phyloP scores from a whole-genome alignment of 306 rosid species.

The Vigna angularis region DNA sequence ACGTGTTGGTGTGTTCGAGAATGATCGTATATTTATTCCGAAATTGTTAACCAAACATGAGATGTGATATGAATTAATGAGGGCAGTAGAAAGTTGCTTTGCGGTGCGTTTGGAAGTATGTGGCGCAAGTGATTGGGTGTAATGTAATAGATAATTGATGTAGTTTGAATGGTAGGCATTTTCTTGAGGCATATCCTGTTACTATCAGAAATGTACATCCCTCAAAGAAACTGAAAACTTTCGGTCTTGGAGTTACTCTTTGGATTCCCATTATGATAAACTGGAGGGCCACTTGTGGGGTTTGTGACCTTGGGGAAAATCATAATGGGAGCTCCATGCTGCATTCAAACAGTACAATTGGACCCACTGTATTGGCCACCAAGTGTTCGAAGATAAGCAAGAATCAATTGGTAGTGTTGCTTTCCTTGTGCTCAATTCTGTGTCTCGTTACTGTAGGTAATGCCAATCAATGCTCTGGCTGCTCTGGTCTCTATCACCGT shows the following conservation, averaged over 20 bases:
- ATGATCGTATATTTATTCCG: neutral
- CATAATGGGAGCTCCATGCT: conserved; percentile 55
- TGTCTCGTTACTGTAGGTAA: conserved; percentile 43
- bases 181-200: conserved; percentile 47
- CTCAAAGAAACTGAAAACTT: conserved; percentile 33
- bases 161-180: conserved; percentile 37
- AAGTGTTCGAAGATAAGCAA: conserved; percentile 43
- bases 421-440: conserved; percentile 47
- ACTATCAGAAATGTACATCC: conserved; percentile 20
- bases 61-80: neutral
- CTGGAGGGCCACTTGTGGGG: conserved; percentile 53
- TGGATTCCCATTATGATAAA: conserved; percentile 55
- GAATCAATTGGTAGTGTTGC: conserved; percentile 51
- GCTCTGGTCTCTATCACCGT: conserved; percentile 37
- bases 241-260: conserved; percentile 51
- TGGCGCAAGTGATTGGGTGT: conserved; percentile 12
- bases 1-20: neutral
- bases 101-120: conserved; percentile 35
- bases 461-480: conserved; percentile 44
- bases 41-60: neutral
- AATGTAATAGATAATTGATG: conserved; percentile 35
- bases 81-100: neutral
- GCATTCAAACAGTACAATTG: conserved; percentile 46
- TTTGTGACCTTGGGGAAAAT: conserved; percentile 37
- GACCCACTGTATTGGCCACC: conserved; percentile 52